Conservation (phyloP, 768 basidiomycete species). For the Trametes elegans region DNA sequence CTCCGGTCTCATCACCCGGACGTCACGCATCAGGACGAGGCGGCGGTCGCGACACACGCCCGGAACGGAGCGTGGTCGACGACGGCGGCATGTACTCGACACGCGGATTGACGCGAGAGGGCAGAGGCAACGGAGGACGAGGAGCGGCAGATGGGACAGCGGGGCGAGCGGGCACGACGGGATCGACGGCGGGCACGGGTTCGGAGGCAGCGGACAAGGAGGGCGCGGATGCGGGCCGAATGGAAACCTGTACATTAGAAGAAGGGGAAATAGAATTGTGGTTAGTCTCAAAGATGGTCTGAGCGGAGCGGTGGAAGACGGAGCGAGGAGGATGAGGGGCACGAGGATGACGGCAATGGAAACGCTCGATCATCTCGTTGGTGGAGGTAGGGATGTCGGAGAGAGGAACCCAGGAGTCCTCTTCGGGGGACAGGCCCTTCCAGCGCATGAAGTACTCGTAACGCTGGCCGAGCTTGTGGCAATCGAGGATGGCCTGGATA, state of each 20-base stretch:
- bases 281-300: not conserved
- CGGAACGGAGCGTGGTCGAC: slow-evolving; percentile 8
- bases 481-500: slow-evolving; percentile 31
- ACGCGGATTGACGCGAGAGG: not conserved
- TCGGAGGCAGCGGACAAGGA: not conserved
- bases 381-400: slow-evolving; percentile 33
- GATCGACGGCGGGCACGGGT: not conserved
- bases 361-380: slow-evolving; percentile 33
- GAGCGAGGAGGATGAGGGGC: slow-evolving; percentile 31
- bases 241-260: not conserved
- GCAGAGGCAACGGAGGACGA: not conserved
- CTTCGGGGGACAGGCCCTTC: slow-evolving; percentile 26
- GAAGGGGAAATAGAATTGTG: not conserved
- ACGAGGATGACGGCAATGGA: slow-evolving; percentile 34
- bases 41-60: slow-evolving; percentile 9
- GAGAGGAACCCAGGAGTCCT: slow-evolving; percentile 37
- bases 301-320: slow-evolving; percentile 7
- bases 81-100: not conserved
- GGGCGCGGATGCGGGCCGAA: not conserved
- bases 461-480: slow-evolving; percentile 33
- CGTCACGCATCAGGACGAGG: slow-evolving; percentile 1
- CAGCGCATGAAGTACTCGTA: slow-evolving; percentile 38
- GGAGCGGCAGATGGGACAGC: not conserved
- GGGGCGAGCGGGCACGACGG: not conserved
- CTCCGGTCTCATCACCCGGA: not conserved